Conservation (phyloP, 208 protist genomes). For the Trypanosoma brucei region DNA sequence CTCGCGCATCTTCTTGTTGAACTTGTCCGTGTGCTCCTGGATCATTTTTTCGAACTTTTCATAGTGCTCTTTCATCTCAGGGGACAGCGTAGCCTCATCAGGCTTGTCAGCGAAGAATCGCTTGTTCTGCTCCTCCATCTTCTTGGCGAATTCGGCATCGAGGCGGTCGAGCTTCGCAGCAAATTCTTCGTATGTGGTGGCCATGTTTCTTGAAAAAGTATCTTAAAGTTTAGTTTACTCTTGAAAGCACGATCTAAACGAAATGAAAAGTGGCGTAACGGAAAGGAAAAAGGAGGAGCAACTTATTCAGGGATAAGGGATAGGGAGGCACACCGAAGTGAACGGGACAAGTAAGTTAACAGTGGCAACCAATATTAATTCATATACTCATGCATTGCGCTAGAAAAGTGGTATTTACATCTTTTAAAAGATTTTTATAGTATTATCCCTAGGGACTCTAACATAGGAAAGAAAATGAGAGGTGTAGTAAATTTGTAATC, state of each 20-base stretch:
- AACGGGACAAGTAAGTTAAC: not conserved
- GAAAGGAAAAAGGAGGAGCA: conserved; percentile 1
- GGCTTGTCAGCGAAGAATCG: conserved; percentile 91
- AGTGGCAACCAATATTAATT: too few species aligned
- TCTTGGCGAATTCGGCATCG: conserved; percentile 86
- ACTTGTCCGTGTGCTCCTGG: conserved; percentile 91
- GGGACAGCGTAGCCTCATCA: conserved; percentile 83
- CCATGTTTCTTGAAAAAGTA: conserved; percentile 7
- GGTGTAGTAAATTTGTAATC: conserved; percentile 12
- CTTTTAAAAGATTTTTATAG: too few species aligned
- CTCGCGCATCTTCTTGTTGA: conserved; percentile 92
- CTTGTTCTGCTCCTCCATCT: conserved; percentile 92
- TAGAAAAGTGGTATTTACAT: too few species aligned
- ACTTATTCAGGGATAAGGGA: not conserved
- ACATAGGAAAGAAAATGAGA: too few species aligned
- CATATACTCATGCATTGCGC: too few species aligned
- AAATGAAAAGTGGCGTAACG: not conserved
- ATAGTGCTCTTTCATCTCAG: conserved; percentile 91
- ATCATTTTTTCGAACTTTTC: conserved; percentile 92
- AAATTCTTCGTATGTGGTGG: conserved; percentile 86
- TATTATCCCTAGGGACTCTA: too few species aligned
- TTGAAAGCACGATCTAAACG: not conserved
- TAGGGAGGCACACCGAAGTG: not conserved
- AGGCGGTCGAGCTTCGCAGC: conserved; percentile 87
- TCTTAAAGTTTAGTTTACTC: not conserved